Evolutionary conservation across 2,329 filamentous ascomycete species (phyloP).

Genomic region (Paraconiothyrium sp.): DNA sequence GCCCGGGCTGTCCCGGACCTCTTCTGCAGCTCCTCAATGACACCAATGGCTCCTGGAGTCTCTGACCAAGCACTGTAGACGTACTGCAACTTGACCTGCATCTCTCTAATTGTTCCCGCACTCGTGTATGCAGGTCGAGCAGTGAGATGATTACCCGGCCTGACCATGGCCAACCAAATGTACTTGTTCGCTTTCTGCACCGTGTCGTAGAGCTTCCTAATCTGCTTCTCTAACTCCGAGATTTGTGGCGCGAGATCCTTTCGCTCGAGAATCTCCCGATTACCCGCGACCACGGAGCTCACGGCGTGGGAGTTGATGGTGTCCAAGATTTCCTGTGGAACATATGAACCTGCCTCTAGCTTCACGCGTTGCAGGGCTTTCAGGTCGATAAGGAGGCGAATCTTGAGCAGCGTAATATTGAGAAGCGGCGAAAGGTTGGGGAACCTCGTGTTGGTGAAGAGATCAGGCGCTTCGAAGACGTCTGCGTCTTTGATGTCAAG

Average conservation of each 20-base stretch:
- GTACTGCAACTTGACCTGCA: neutral
- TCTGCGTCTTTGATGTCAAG: slow-evolving; percentile 54
- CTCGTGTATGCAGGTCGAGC: neutral
- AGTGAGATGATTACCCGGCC: neutral
- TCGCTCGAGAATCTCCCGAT: neutral
- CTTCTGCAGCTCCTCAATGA: neutral
- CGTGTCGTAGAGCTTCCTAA: neutral
- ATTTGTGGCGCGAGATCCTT: neutral
- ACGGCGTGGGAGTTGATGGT: neutral
- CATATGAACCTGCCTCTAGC: neutral
- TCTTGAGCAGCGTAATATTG: slow-evolving; percentile 47
- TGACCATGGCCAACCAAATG: slow-evolving; percentile 1
- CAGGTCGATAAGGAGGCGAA: slow-evolving; percentile 46
- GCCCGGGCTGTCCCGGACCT: too few relatives aligned
- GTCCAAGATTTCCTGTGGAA: neutral
- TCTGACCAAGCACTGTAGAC: neutral
- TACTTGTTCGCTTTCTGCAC: neutral
- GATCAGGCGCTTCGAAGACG: slow-evolving; percentile 50
- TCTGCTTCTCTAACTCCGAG: neutral
- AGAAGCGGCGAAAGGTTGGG: slow-evolving; percentile 21
- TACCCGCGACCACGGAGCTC: neutral
- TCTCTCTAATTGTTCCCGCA: neutral
- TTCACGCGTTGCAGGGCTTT: neutral
- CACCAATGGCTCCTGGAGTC: neutral
- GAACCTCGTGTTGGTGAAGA: slow-evolving; percentile 20